phyloP scores from a whole-genome alignment of 192 early-diverging fungal species.

The Coemansia sp. region DNA sequence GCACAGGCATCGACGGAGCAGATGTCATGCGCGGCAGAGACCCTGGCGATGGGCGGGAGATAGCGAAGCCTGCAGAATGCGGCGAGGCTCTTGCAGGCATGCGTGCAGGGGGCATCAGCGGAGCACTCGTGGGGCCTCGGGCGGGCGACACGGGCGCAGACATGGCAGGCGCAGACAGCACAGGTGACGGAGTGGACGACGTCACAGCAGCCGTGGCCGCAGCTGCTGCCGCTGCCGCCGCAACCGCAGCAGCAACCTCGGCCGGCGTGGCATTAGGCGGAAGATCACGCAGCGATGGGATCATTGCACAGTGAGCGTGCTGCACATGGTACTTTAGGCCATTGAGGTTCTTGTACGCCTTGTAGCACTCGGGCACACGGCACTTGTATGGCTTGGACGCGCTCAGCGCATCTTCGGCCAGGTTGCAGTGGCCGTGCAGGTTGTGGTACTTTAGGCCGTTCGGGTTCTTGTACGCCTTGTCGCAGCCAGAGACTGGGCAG shows the following conservation, averaged over 20 bases:
- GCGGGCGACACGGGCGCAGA: slow-evolving; percentile 18
- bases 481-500: slow-evolving; percentile 82
- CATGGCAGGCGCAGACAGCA: slow-evolving; percentile 15
- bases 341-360: slow-evolving; percentile 95
- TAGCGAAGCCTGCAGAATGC: not conserved
- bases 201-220: slow-evolving; percentile 30
- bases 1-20: slow-evolving; percentile 11
- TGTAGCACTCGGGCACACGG: slow-evolving; percentile 79
- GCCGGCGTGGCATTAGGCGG: slow-evolving; percentile 57
- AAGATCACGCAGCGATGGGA: slow-evolving; percentile 46
- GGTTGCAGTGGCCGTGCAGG: slow-evolving; percentile 85
- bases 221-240: slow-evolving; percentile 57
- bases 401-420: slow-evolving; percentile 60
- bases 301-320: slow-evolving; percentile 75
- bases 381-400: slow-evolving; percentile 73
- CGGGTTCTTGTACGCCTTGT: slow-evolving; percentile 98
- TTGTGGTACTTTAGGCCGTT: slow-evolving; percentile 99
- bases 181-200: slow-evolving; percentile 23
- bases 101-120: slow-evolving; percentile 7
- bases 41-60: not conserved
- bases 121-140: slow-evolving; percentile 3
- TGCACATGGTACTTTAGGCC: slow-evolving; percentile 95
- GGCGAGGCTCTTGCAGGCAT: not conserved
- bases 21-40: slow-evolving; percentile 12
- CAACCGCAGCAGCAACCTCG: slow-evolving; percentile 62